These are phyloP conservation scores for Penicillium sp. DNA, from an alignment of 2,329 filamentous ascomycete genomes.

Conservation along the genomic window DNA sequence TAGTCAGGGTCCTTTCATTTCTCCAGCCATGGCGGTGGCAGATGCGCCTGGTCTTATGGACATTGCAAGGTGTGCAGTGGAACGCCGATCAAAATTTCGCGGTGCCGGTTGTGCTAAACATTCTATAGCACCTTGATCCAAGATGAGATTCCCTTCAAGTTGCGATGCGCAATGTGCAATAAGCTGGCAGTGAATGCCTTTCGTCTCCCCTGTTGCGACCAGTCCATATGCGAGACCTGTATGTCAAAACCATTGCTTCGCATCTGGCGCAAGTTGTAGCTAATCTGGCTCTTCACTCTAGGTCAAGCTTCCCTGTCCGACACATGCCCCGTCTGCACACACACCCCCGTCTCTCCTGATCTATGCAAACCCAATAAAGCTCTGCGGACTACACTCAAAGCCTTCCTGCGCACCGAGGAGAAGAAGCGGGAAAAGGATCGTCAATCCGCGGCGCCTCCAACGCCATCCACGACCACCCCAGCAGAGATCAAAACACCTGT, in stretches of 20 bases:
- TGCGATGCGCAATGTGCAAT: constrained; percentile 91
- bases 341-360: constrained; percentile 79
- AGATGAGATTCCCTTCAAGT: constrained; percentile 90
- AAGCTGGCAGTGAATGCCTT: constrained; percentile 88
- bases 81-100: neutral
- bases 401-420: constrained; percentile 85
- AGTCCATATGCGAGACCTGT: constrained; percentile 91
- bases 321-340: constrained; percentile 89
- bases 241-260: constrained; percentile 36
- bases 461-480: constrained; percentile 27
- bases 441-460: constrained; percentile 35
- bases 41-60: constrained; percentile 45
- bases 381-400: constrained; percentile 85
- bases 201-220: constrained; percentile 90
- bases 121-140: constrained; percentile 66
- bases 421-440: constrained; percentile 76
- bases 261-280: neutral
- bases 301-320: constrained; percentile 73
- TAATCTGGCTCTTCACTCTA: constrained; percentile 35
- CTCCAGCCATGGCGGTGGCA: constrained; percentile 38
- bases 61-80: constrained; percentile 39
- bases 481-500: constrained; percentile 20
- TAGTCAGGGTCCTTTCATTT: neutral
- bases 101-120: neutral
- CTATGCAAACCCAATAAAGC: constrained; percentile 88